Evolutionary conservation across 441 rosid genomes (phyloP), one percentile per base, ranked within the genome.

Genomic region (Gossypium schwendimanii): DNA sequence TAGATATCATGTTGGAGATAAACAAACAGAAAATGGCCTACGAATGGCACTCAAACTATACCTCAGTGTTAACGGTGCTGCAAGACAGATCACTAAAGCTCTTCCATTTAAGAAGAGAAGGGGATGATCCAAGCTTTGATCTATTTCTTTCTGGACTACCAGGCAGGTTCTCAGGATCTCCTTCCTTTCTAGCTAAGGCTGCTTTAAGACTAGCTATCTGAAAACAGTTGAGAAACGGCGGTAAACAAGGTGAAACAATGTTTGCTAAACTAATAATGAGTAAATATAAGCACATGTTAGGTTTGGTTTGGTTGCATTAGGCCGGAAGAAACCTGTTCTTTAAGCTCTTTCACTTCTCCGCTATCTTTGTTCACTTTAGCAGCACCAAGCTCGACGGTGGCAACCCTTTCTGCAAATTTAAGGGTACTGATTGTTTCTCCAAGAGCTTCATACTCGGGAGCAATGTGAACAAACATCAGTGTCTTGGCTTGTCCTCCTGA

Each of bases 401-500:
- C 88, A 26, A 89, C 94, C 63, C 94, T 74, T 78, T 86, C 94
- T n/a, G 92, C 94, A 79, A 89, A 89, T 69, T 89, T 89, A 33
- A 89, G 88, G 33, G 94, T 89, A 74, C 89, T 87, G 18, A 89
- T 64, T 17, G 92, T 85, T 83, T 89, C 94, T 63, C 84, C 88
- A 18, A 84, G 75, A 79, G 94, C 89, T 15, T 87, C 88, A 28
- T 75, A 80, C 76, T 89, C 94, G 0, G 91, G 92, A 79, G 87
- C 86, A 41, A 87, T 76, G 83, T 89, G 94, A 59, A 87, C 87
- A 70, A 89, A 89, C 94, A 89, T 89, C 53, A 87, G 82, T 10
- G 94, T 87, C 77, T 89, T 89, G 69, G 94, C 94, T 73, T 89
- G 89, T 76, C 92, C 94, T 60, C 94, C 89, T 89, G 78, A 65